phyloP scores from a whole-genome alignment of 1,284 basidiomycete genomes.

The Spongispora temasekensis region DNA sequence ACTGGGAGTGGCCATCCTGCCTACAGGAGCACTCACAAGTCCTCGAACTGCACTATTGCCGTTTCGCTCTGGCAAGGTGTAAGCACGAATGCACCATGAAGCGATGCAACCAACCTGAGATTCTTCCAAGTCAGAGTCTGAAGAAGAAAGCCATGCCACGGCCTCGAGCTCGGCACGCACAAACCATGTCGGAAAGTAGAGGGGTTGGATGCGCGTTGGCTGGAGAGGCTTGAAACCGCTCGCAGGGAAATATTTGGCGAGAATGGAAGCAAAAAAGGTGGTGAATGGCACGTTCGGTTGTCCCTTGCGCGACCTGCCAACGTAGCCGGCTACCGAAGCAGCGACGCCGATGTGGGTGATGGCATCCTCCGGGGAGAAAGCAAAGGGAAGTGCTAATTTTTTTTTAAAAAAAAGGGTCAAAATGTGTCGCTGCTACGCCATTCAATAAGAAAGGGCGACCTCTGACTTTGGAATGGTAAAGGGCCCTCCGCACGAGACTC shows the following conservation, averaged over 20 bases:
- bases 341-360: slow-evolving; percentile 29
- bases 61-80: slow-evolving; percentile 18
- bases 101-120: slow-evolving; percentile 23
- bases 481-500: slow-evolving; percentile 3
- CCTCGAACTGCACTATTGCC: slow-evolving; percentile 27
- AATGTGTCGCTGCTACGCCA: background rate
- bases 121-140: slow-evolving; percentile 22
- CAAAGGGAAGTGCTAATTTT: slow-evolving; percentile 44
- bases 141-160: slow-evolving; percentile 28
- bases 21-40: slow-evolving; percentile 21
- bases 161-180: slow-evolving; percentile 53
- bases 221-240: slow-evolving; percentile 27
- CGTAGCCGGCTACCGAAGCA: slow-evolving; percentile 18
- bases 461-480: slow-evolving; percentile 47
- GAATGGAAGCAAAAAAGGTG: slow-evolving; percentile 22
- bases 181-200: slow-evolving; percentile 65
- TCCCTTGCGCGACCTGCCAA: slow-evolving; percentile 14
- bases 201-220: slow-evolving; percentile 40
- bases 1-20: background rate
- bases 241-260: slow-evolving; percentile 32
- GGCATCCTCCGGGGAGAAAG: slow-evolving; percentile 36
- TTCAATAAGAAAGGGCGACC: slow-evolving; percentile 30
- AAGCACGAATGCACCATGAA: background rate
- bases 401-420: slow-evolving; percentile 18
- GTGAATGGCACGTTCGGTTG: slow-evolving; percentile 18